These are phyloP conservation scores for Pholiota conissans DNA, from an alignment of 768 basidiomycete genomes.

Conservation along the genomic window DNA sequence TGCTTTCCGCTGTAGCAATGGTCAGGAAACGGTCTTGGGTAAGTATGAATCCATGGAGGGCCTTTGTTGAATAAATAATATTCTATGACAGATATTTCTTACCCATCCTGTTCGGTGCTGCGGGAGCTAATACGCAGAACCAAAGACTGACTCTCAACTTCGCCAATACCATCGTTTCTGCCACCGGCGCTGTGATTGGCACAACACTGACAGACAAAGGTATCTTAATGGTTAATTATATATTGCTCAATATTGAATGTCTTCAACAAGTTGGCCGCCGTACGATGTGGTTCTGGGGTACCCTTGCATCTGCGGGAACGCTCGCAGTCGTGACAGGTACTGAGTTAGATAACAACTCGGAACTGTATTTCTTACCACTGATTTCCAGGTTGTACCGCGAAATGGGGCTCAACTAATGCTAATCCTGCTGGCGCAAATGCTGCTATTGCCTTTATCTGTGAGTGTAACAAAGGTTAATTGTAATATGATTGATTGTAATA, in stretches of 20 bases:
- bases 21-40: conserved; percentile 56
- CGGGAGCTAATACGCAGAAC: conserved; percentile 39
- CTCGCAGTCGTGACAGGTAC: conserved; percentile 42
- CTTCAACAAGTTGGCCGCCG: conserved; percentile 35
- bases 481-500: conserved; percentile 16
- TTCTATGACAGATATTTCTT: conserved; percentile 40
- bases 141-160: conserved; percentile 40
- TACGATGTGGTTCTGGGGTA: conserved; percentile 50
- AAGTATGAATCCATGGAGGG: background rate
- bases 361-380: background rate
- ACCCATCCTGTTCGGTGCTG: conserved; percentile 39
- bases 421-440: conserved; percentile 41
- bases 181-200: conserved; percentile 40
- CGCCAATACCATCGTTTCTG: conserved; percentile 41
- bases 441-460: conserved; percentile 47
- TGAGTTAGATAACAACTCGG: background rate
- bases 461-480: conserved; percentile 11
- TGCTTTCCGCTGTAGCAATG: conserved; percentile 40
- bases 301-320: conserved; percentile 35
- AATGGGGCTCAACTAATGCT: conserved; percentile 34
- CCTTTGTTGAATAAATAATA: too few relatives aligned
- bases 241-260: background rate
- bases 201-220: conserved; percentile 41
- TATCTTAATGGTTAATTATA: conserved; percentile 6
- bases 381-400: conserved; percentile 36